Conservation (phyloP, 1,139 yeast species). For the Yamadazyma songkhlaensis region DNA sequence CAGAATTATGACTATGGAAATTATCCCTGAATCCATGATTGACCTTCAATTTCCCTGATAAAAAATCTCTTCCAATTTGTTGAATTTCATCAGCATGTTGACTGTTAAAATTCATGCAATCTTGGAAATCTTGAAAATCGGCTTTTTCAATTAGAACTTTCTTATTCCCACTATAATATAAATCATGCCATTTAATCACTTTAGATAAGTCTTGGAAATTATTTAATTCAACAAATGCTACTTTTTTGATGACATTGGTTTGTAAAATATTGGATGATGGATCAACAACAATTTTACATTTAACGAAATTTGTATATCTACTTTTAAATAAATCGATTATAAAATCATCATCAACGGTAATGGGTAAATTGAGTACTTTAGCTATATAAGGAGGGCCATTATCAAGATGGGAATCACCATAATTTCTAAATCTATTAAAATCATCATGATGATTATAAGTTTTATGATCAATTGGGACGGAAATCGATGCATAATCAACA, state of each 20-base stretch:
- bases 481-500: constrained; percentile 63
- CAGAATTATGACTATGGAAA: not conserved
- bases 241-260: constrained; percentile 42
- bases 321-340: constrained; percentile 43
- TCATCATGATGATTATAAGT: constrained; percentile 4
- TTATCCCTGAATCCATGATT: constrained; percentile 2
- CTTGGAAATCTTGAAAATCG: constrained; percentile 47
- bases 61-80: constrained; percentile 30
- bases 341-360: constrained; percentile 35
- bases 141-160: constrained; percentile 45
- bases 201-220: constrained; percentile 46
- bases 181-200: constrained; percentile 44
- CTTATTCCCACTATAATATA: constrained; percentile 39
- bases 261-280: constrained; percentile 41
- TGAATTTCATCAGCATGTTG: constrained; percentile 30
- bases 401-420: constrained; percentile 15
- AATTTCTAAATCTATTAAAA: constrained; percentile 1
- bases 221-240: constrained; percentile 60
- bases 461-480: constrained; percentile 49
- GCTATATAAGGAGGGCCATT: constrained; percentile 57
- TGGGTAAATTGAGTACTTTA: constrained; percentile 51
- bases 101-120: constrained; percentile 41
- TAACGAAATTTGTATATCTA: constrained; percentile 38
- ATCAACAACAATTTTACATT: constrained; percentile 43
- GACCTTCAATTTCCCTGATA: constrained; percentile 20